phyloP scores from a whole-genome alignment of 305 asterid species.

The Nicotiana rustica region DNA sequence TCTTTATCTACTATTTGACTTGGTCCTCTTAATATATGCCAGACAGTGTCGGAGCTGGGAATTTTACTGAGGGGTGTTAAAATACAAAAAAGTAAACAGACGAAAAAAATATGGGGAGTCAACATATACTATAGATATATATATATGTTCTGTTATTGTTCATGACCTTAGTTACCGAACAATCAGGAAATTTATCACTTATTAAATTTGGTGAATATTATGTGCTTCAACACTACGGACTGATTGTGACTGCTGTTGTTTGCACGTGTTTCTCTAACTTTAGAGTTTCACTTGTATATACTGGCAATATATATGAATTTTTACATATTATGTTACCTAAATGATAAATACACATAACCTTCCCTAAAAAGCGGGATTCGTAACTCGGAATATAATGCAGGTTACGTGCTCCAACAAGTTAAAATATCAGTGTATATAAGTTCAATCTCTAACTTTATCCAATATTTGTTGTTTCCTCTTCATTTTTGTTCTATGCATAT shows the following conservation, averaged over 20 bases:
- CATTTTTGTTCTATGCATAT: slow-evolving; percentile 10
- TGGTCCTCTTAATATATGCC: neutral
- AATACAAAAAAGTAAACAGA: no score
- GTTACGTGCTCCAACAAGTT: neutral
- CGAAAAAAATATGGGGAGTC: no score
- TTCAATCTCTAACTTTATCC: neutral
- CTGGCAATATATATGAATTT: neutral
- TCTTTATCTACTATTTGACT: neutral
- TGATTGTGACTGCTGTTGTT: neutral
- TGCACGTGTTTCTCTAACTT: neutral
- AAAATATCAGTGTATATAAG: neutral
- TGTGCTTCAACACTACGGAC: neutral
- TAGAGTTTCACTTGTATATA: neutral
- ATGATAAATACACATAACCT: neutral
- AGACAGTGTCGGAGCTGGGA: no score
- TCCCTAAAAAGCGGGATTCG: neutral
- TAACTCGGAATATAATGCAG: neutral
- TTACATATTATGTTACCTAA: neutral
- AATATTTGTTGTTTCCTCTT: neutral
- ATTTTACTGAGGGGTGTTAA: no score
- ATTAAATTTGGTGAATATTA: neutral
- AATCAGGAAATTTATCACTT: neutral
- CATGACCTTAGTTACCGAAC: neutral
- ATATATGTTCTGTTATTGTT: neutral
- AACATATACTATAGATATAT: no score